Evolutionary conservation across 2,329 filamentous ascomycete genomes (phyloP).

Genomic region (Colletotrichum truncatum): DNA sequence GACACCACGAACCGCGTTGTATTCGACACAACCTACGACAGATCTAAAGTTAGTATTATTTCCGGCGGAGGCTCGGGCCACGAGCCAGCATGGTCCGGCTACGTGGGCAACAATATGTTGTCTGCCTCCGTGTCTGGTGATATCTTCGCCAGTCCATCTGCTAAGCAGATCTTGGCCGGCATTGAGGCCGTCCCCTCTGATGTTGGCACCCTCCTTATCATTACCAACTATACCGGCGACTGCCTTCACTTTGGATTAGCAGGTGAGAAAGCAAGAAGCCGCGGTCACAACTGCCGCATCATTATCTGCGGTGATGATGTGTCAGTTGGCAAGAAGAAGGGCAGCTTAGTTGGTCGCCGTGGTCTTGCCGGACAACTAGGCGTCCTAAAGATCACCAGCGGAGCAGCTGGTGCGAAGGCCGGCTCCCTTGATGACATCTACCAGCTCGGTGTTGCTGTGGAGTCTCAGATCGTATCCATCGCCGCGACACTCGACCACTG

Average conservation of each 20-base stretch:
- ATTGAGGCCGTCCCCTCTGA: conserved; percentile 64
- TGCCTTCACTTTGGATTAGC: conserved; percentile 70
- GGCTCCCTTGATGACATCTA: conserved; percentile 60
- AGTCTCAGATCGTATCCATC: conserved; percentile 63
- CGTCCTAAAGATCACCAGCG: conserved; percentile 67
- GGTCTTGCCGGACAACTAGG: conserved; percentile 70
- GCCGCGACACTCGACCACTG: conserved; percentile 69
- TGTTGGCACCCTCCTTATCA: conserved; percentile 66
- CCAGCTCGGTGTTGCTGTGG: conserved; percentile 58
- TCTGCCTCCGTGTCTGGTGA: conserved; percentile 68
- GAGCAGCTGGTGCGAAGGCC: conserved; percentile 53
- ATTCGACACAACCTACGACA: conserved; percentile 55
- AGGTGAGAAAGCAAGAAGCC: conserved; percentile 64
- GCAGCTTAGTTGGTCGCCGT: conserved; percentile 67
- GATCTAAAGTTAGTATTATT: conserved; percentile 58
- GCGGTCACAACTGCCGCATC: conserved; percentile 62
- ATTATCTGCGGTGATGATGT: conserved; percentile 74
- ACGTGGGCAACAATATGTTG: conserved; percentile 70
- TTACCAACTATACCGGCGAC: conserved; percentile 73
- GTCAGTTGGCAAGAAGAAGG: conserved; percentile 63
- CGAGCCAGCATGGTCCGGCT: conserved; percentile 72
- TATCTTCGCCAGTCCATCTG: conserved; percentile 71
- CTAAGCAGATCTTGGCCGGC: conserved; percentile 69
- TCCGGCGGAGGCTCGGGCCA: conserved; percentile 66
- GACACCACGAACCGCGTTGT: conserved; percentile 62